Evolutionary conservation across 2,329 filamentous ascomycete genomes (phyloP).

Genomic region (Curvularia verruculosa): DNA sequence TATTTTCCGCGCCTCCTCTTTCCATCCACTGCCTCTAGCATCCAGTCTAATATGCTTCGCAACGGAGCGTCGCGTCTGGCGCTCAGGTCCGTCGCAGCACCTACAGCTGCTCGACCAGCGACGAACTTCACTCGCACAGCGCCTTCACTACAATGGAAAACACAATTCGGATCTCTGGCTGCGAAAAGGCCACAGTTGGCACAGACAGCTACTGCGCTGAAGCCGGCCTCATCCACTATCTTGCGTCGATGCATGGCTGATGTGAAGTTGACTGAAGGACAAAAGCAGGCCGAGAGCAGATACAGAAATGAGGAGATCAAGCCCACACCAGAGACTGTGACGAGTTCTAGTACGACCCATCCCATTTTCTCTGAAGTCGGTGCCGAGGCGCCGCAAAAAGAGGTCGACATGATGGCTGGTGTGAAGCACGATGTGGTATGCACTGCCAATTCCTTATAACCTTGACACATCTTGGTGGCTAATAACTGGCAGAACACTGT

Average conservation of each 20-base stretch:
- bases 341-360: slow-evolving; percentile 60
- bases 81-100: slow-evolving; percentile 46
- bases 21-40: background rate
- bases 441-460: background rate
- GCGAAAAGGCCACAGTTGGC: slow-evolving; percentile 41
- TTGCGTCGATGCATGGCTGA: slow-evolving; percentile 54
- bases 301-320: slow-evolving; percentile 63
- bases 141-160: slow-evolving; percentile 46
- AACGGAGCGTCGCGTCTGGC: slow-evolving; percentile 52
- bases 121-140: slow-evolving; percentile 29
- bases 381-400: slow-evolving; percentile 38
- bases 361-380: slow-evolving; percentile 51
- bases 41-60: slow-evolving; percentile 50
- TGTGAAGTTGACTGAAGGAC: slow-evolving; percentile 51
- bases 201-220: slow-evolving; percentile 21
- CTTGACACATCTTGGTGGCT: background rate
- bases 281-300: slow-evolving; percentile 63
- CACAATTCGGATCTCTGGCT: slow-evolving; percentile 51
- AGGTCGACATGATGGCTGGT: slow-evolving; percentile 56
- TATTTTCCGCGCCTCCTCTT: background rate
- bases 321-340: slow-evolving; percentile 65
- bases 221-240: slow-evolving; percentile 40
- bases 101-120: slow-evolving; percentile 37
- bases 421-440: slow-evolving; percentile 49
- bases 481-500: slow-evolving; percentile 52